Conservation (phyloP, 805 yeast species). For the Metschnikowia reukaufii region DNA sequence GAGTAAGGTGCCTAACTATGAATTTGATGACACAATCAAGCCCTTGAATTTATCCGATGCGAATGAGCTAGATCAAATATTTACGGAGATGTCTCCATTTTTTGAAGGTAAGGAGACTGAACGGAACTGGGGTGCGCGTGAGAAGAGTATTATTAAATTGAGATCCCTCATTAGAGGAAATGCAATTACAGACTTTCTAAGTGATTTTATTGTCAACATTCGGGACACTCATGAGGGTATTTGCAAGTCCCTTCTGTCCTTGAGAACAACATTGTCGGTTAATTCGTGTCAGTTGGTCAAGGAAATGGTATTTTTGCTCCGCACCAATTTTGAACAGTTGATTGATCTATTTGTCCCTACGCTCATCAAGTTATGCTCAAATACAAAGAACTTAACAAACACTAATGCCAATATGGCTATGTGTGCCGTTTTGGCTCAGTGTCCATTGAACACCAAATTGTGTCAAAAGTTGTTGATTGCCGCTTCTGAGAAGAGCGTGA, state of each 20-base stretch:
- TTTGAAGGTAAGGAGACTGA: conserved; percentile 84
- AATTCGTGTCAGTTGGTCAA: conserved; percentile 76
- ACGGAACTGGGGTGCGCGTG: conserved; percentile 78
- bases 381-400: conserved; percentile 65
- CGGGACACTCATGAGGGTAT: conserved; percentile 51
- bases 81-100: conserved; percentile 23
- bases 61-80: conserved; percentile 20
- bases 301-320: conserved; percentile 54
- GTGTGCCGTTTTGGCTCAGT: conserved; percentile 54
- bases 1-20: conserved; percentile 25
- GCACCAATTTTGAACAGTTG: conserved; percentile 43
- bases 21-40: conserved; percentile 38
- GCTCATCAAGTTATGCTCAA: conserved; percentile 53
- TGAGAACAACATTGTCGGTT: conserved; percentile 79
- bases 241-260: conserved; percentile 62
- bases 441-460: conserved; percentile 53
- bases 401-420: conserved; percentile 55
- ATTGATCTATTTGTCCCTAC: conserved; percentile 50
- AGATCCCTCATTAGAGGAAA: conserved; percentile 65
- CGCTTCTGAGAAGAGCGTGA: conserved; percentile 66
- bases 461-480: conserved; percentile 51
- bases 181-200: conserved; percentile 38
- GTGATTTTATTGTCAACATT: conserved; percentile 34
- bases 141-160: conserved; percentile 54
- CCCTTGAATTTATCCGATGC: conserved; percentile 30